Conservation (phyloP, 805 yeast species). For the Candida pseudoglaebosa region DNA sequence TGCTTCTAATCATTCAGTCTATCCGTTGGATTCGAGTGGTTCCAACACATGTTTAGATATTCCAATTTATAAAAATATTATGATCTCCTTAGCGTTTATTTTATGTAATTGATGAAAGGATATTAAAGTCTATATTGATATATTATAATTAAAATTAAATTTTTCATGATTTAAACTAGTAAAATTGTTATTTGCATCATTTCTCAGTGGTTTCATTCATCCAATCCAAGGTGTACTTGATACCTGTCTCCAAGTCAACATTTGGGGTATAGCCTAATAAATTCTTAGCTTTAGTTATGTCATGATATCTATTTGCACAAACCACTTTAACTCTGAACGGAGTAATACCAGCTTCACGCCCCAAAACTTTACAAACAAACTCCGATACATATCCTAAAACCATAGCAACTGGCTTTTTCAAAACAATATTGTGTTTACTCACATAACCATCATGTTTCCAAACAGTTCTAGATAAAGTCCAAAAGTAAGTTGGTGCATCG, state of each 20-base stretch:
- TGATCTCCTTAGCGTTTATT: not conserved
- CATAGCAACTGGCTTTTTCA: conserved; percentile 74
- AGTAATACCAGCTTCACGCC: conserved; percentile 90
- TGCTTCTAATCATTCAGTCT: not conserved
- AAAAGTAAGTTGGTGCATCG: conserved; percentile 91
- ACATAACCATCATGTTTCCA: conserved; percentile 96
- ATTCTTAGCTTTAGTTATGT: conserved; percentile 79
- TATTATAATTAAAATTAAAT: too few species aligned
- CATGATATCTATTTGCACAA: conserved; percentile 91
- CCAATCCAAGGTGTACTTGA: conserved; percentile 77
- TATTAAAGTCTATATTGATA: not conserved
- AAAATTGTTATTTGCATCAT: not conserved
- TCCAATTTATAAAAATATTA: too few species aligned
- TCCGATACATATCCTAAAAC: conserved; percentile 79
- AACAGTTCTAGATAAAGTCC: conserved; percentile 94
- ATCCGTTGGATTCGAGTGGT: not conserved
- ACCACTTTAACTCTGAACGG: conserved; percentile 92
- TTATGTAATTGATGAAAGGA: not conserved
- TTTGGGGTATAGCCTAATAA: conserved; percentile 76
- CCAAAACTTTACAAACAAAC: conserved; percentile 60
- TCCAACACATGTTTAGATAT: not conserved
- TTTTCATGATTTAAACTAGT: not conserved
- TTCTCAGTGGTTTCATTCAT: conserved; percentile 59
- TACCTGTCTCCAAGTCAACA: conserved; percentile 76
- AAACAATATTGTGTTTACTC: conserved; percentile 62